Evolutionary conservation across 2,329 filamentous ascomycete genomes (phyloP), one percentile per base, ranked within the genome.

Genomic region (Colletotrichum sp.): DNA sequence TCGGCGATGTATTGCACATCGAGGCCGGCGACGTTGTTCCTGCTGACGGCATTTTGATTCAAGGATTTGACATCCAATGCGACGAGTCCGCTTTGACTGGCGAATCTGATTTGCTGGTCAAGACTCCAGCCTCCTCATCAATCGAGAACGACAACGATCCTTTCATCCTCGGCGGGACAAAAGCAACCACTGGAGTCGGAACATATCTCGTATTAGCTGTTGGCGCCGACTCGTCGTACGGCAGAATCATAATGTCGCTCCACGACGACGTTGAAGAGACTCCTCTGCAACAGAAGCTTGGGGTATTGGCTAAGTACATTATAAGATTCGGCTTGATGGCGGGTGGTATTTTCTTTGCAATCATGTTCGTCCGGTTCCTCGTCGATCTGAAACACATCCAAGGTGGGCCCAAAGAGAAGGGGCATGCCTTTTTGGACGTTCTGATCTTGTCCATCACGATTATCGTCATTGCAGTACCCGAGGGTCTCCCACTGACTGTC

Each of bases 41-140:
- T 0, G 93, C 92, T 2, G 93, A 95, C 80, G 93, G 93, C 6
- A 89, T 95, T 68, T 90, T 95, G 75, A 92, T 95, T 76, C 87
- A 89, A n/a, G 87, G 87, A 7, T 85, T 86, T 77, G 82, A 83
- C 5, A 80, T 89, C 75, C 86, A 93, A 81, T 95, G 93, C 79
- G 93, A 95, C 79, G 93, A 95, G 81, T 94, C 92, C 3, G 94
- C 93, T 16, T 92, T 92, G 2, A 95, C 93, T 34, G 93, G 93
- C 77, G 93, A 95, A 83, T 95, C 93, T 1, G 93, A 95, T 79
- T 89, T 93, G 65, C 89, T 95, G 82, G 92, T 91, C 82, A 95
- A 95, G 85, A 91, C 89, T 1, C 82, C 86, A 5, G 92, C 89
- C 12, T 87, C 91, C 12, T 5, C 36, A 86, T 86, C 21, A 16